Percentiles rank a stretch among this genome's conserved stretches.
These are phyloP conservation scores for Trametes cinnabarina DNA, from an alignment of 768 basidiomycete genomes.

Conservation along the genomic window DNA sequence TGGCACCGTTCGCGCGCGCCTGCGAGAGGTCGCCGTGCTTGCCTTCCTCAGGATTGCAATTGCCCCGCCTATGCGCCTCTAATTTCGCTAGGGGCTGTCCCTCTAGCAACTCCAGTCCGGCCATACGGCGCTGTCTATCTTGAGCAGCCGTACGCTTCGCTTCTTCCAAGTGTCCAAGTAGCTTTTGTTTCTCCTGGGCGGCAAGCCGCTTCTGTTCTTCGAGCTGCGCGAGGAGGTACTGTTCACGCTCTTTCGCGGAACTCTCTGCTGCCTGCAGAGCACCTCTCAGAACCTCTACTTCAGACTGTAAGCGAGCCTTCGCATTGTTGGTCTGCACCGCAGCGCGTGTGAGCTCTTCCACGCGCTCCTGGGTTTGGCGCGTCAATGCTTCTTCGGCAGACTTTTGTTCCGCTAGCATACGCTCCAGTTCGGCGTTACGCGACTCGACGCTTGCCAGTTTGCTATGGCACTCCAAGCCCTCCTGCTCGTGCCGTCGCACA, in stretches of 20 bases:
- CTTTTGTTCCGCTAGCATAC: neutral
- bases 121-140: neutral
- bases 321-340: neutral
- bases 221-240: conserved; percentile 7
- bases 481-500: neutral
- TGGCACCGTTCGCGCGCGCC: no score
- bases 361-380: neutral
- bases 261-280: neutral
- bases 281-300: neutral
- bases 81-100: neutral
- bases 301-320: neutral
- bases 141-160: neutral
- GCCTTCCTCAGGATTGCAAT: neutral
- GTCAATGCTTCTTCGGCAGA: neutral
- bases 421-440: neutral
- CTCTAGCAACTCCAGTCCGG: neutral
- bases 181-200: neutral
- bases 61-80: neutral
- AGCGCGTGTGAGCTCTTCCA: neutral
- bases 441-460: neutral
- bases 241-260: neutral
- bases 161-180: neutral
- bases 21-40: no score
- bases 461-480: neutral
- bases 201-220: neutral